phyloP scores from a whole-genome alignment of 495 filamentous ascomycete genomes.

The Clavariopsis aquatica region DNA sequence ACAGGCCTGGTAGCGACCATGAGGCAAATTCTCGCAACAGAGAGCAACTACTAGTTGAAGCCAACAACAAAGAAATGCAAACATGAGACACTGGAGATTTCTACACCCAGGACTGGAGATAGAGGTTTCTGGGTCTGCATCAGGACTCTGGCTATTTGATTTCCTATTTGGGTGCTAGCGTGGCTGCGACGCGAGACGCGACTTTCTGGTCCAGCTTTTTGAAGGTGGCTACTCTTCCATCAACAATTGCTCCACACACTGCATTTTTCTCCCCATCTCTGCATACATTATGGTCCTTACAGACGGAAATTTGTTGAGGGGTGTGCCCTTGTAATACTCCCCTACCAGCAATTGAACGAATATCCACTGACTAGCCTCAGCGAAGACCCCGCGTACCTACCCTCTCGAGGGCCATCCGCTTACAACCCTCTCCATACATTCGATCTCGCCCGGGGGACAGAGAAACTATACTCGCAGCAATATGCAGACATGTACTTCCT shows the following conservation, averaged over 20 bases:
- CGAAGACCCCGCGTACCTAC: slow-evolving; percentile 23
- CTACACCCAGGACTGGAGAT: too few relatives aligned
- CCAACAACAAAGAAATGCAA: too few relatives aligned
- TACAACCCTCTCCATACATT: slow-evolving; percentile 79
- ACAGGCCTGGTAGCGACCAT: too few relatives aligned
- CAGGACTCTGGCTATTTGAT: not conserved
- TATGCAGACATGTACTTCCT: slow-evolving; percentile 97
- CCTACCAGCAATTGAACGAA: not conserved
- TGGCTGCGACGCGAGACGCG: slow-evolving; percentile 2
- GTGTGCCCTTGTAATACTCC: slow-evolving; percentile 23
- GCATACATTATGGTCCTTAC: slow-evolving; percentile 8
- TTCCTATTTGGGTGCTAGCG: not conserved
- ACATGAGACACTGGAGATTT: too few relatives aligned
- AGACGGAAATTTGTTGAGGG: slow-evolving; percentile 9
- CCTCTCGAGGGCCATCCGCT: slow-evolving; percentile 55
- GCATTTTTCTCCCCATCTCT: not conserved
- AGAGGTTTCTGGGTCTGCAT: too few relatives aligned
- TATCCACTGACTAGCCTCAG: slow-evolving; percentile 1
- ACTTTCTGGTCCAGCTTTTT: slow-evolving; percentile 1
- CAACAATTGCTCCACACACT: not conserved
- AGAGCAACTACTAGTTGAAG: too few relatives aligned
- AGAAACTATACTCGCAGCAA: slow-evolving; percentile 87
- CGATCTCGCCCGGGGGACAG: slow-evolving; percentile 63
- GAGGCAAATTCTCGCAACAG: too few relatives aligned
- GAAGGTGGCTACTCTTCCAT: not conserved